These are phyloP conservation scores for Ballota nigra DNA, from an alignment of 257 asterid genomes.

Conservation along the genomic window DNA sequence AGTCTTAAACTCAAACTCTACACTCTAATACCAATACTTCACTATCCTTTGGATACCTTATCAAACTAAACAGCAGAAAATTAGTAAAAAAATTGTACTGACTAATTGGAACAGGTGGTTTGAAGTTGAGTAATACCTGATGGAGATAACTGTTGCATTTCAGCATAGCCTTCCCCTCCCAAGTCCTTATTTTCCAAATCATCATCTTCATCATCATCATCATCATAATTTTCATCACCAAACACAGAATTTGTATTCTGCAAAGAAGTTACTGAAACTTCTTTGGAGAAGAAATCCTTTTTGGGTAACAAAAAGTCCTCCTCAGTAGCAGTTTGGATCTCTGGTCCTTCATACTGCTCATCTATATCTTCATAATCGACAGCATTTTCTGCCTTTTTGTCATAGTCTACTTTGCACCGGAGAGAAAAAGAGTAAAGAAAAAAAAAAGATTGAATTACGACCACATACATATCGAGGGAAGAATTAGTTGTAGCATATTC, in stretches of 20 bases:
- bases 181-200: conserved; percentile 51
- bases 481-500: conserved; percentile 6
- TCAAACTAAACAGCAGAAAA: conserved; percentile 2
- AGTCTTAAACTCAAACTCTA: background rate
- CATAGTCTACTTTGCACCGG: conserved; percentile 60
- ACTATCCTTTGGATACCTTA: background rate
- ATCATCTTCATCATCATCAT: conserved; percentile 85
- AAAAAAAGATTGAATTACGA: conserved; percentile 25
- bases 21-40: background rate
- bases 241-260: conserved; percentile 58
- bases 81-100: background rate
- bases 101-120: background rate
- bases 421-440: background rate
- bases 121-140: conserved; percentile 50
- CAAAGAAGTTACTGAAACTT: conserved; percentile 53
- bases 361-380: conserved; percentile 97
- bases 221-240: conserved; percentile 93
- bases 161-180: conserved; percentile 41
- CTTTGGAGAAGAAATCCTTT: conserved; percentile 59
- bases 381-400: conserved; percentile 93
- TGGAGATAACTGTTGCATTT: conserved; percentile 36
- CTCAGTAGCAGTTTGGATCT: conserved; percentile 80
- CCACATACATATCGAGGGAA: background rate
- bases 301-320: conserved; percentile 85
- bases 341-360: conserved; percentile 99